Evolutionary conservation across 805 yeast genomes (phyloP).

Genomic region (Ogataea siamensis): DNA sequence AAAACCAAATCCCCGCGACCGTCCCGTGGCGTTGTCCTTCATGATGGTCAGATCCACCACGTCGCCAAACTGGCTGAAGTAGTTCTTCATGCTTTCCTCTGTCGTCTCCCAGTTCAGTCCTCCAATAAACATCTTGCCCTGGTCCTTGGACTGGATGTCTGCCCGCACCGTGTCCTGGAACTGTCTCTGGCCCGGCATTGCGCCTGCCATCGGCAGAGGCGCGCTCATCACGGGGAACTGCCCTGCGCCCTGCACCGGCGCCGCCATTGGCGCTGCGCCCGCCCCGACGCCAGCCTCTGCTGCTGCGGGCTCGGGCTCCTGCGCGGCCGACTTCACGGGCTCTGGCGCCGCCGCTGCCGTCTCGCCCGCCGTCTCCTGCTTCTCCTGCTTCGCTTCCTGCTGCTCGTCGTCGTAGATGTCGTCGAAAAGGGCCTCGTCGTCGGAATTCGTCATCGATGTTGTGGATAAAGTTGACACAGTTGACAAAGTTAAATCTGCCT

Average conservation of each 20-base stretch:
- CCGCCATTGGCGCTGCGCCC: slow-evolving; percentile 8
- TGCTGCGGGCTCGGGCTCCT: slow-evolving; percentile 18
- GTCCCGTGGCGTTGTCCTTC: slow-evolving; percentile 85
- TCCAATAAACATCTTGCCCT: slow-evolving; percentile 92
- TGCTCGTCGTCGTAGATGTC: slow-evolving; percentile 63
- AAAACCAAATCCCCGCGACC: slow-evolving; percentile 94
- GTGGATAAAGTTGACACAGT: slow-evolving; percentile 5
- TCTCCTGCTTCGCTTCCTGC: slow-evolving; percentile 18
- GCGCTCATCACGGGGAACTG: slow-evolving; percentile 20
- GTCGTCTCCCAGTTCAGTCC: slow-evolving; percentile 98
- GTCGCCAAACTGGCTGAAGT: slow-evolving; percentile 86
- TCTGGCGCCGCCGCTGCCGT: slow-evolving; percentile 2
- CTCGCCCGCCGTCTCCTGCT: slow-evolving; percentile 5
- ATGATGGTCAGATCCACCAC: slow-evolving; percentile 85
- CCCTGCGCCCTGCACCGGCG: slow-evolving; percentile 17
- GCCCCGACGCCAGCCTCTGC: slow-evolving; percentile 5
- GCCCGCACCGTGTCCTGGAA: slow-evolving; percentile 39
- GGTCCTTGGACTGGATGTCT: slow-evolving; percentile 58
- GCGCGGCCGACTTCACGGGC: slow-evolving; percentile 11
- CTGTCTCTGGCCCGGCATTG: slow-evolving; percentile 14
- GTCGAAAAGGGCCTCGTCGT: slow-evolving; percentile 91
- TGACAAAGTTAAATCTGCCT: too few species aligned
- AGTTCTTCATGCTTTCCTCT: slow-evolving; percentile 78
- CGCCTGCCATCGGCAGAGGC: slow-evolving; percentile 16
- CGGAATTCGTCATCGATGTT: slow-evolving; percentile 57